Conservation (phyloP, 768 basidiomycete genomes). For the Lactifluus pinguis region DNA sequence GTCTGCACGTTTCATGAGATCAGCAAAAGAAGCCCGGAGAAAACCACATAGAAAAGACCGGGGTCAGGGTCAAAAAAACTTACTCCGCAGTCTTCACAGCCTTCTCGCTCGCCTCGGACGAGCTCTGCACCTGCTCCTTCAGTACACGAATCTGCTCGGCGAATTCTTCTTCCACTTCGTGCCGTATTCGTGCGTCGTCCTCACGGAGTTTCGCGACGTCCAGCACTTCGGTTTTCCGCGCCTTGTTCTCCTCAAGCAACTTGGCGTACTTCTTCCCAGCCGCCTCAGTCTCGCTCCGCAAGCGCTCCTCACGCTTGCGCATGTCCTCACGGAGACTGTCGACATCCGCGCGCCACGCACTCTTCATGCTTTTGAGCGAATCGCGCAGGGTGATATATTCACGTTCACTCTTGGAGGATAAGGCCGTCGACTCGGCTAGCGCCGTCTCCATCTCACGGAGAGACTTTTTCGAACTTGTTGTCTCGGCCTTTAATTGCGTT, state of each 20-base stretch:
- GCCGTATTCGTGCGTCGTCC: conserved; percentile 40
- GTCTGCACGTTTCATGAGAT: conserved; percentile 29
- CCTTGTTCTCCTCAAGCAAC: conserved; percentile 54
- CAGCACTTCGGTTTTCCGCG: conserved; percentile 36
- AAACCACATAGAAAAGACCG: too few relatives aligned
- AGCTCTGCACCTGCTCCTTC: conserved; percentile 44
- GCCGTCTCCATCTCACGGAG: conserved; percentile 74
- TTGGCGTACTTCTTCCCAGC: conserved; percentile 60
- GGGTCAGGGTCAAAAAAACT: conserved; percentile 23
- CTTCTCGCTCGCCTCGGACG: conserved; percentile 44
- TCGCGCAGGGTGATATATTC: conserved; percentile 77
- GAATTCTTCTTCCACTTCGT: conserved; percentile 56
- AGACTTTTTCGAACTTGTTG: conserved; percentile 60
- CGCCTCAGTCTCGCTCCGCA: conserved; percentile 57
- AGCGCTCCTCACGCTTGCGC: conserved; percentile 60
- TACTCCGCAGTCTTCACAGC: conserved; percentile 57
- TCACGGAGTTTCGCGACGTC: conserved; percentile 42
- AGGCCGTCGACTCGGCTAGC: conserved; percentile 62
- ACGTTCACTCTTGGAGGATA: conserved; percentile 72
- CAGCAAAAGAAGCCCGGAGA: neutral
- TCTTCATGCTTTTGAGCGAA: conserved; percentile 61
- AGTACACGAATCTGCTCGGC: conserved; percentile 46
- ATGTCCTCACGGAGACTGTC: conserved; percentile 68
- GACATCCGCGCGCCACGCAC: conserved; percentile 66
- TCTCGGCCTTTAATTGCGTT: conserved; percentile 64